phyloP scores from a whole-genome alignment of 345 rosid genomes.

The Rubroshorea leprosula region DNA sequence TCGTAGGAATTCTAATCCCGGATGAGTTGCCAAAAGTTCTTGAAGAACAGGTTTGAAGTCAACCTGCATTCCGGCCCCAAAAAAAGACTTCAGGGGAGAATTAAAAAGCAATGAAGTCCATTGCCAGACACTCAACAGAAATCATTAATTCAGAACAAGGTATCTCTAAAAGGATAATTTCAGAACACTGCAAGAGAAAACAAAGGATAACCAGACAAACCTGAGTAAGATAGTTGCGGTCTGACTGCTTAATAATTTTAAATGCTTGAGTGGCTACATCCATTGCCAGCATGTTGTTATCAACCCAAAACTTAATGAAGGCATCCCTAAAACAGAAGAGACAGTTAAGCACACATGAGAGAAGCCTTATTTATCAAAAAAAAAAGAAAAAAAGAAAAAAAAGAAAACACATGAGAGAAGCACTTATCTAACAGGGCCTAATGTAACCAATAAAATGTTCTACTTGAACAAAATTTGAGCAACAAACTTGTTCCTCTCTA shows the following conservation, averaged over 20 bases:
- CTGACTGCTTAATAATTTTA: constrained; percentile 67
- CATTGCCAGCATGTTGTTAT: constrained; percentile 61
- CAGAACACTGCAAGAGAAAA: constrained; percentile 1
- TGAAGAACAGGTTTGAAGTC: constrained; percentile 82
- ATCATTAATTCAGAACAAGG: no score
- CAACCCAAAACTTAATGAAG: constrained; percentile 69
- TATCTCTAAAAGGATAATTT: no score
- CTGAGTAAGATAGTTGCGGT: constrained; percentile 63
- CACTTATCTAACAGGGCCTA: no score
- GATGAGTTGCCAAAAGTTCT: constrained; percentile 76
- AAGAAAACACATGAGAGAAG: no score
- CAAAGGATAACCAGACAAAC: constrained; percentile 25
- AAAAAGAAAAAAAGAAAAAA: no score
- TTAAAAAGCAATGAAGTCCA: constrained; percentile 11
- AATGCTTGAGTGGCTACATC: constrained; percentile 59
- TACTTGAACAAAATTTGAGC: no score
- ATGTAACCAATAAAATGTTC: no score
- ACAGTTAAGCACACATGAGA: no score
- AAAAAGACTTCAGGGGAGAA: constrained; percentile 6
- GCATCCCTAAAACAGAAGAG: constrained; percentile 47
- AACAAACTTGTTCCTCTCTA: no score
- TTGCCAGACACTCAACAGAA: background rate
- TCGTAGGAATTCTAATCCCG: constrained; percentile 73
- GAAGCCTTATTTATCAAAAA: no score
- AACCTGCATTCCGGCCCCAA: constrained; percentile 39